Evolutionary conservation across 331 rosid species (phyloP).

Genomic region (Rhamnella rubrinervis): DNA sequence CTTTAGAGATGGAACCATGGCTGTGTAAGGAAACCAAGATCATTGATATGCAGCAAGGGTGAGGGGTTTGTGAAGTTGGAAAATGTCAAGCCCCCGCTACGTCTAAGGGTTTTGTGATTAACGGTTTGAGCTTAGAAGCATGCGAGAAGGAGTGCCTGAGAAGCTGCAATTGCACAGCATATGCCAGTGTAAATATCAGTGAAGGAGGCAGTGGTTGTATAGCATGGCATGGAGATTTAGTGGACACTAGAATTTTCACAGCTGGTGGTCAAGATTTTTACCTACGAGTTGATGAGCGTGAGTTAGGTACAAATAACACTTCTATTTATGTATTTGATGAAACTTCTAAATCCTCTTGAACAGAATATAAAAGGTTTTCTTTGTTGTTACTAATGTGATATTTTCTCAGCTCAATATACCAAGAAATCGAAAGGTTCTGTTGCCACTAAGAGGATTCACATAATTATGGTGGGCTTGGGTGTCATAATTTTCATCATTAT

Average conservation of each 20-base stretch:
- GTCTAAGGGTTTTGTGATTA: slow-evolving; percentile 13
- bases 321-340: not conserved
- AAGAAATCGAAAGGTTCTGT: slow-evolving; percentile 2
- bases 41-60: slow-evolving; percentile 31
- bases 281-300: slow-evolving; percentile 41
- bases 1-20: slow-evolving; percentile 35
- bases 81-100: slow-evolving; percentile 41
- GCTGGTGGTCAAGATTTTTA: slow-evolving; percentile 37
- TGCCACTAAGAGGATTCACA: slow-evolving; percentile 5
- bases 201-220: slow-evolving; percentile 37
- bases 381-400: not conserved
- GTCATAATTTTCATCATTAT: slow-evolving; percentile 12
- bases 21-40: slow-evolving; percentile 32
- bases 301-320: slow-evolving; percentile 26
- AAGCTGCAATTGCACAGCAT: slow-evolving; percentile 46
- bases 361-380: not conserved
- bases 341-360: too few relatives aligned
- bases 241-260: slow-evolving; percentile 29
- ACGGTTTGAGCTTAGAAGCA: slow-evolving; percentile 23
- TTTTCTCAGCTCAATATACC: slow-evolving; percentile 25
- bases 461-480: slow-evolving; percentile 5
- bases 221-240: slow-evolving; percentile 40
- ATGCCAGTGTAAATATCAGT: slow-evolving; percentile 34
- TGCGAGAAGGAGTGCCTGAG: slow-evolving; percentile 38
- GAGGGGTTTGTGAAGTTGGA: slow-evolving; percentile 43